Percentiles rank a stretch among this genome's conserved stretches.
phyloP scores from a whole-genome alignment of 352 stramenopile species.

The Globisporangium iwayamae region DNA sequence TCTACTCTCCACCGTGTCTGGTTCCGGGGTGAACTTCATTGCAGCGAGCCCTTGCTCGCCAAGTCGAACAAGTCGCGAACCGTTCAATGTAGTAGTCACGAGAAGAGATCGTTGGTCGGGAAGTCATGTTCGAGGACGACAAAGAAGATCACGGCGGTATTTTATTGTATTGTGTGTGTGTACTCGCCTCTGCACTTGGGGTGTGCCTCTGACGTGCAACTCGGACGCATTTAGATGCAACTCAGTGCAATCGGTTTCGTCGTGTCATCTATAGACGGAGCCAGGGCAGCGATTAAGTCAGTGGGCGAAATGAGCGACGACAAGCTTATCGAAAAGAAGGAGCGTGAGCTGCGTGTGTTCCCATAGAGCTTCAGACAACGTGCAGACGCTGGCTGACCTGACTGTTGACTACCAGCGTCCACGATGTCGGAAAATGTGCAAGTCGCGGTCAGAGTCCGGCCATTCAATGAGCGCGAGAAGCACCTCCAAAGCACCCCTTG shows the following conservation, averaged over 20 bases:
- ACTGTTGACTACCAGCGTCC: not conserved
- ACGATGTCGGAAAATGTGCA: constrained; percentile 83
- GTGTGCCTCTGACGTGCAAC: not conserved
- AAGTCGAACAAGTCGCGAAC: not conserved
- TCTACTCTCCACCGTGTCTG: no score
- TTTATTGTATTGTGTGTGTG: no score
- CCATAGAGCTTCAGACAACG: not conserved
- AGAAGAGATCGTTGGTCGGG: no score
- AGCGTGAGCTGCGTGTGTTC: not conserved
- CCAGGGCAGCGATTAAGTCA: not conserved
- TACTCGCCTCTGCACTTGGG: no score
- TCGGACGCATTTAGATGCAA: not conserved
- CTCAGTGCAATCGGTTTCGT: constrained; percentile 4
- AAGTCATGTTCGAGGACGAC: no score
- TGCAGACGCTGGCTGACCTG: not conserved
- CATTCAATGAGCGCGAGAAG: constrained; percentile 82
- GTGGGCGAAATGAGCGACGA: not conserved
- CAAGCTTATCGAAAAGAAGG: not conserved
- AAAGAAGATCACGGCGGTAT: no score
- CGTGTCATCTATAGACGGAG: constrained; percentile 3
- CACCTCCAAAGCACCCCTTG: constrained; percentile 64
- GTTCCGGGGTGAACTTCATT: no score
- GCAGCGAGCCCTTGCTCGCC: no score
- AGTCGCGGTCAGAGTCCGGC: constrained; percentile 75
- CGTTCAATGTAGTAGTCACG: no score